A percentile compares a stretch with the other conserved stretches of the same genome.
Evolutionary conservation across 805 yeast genomes (phyloP).

Genomic region (Candida rishiriensis): DNA sequence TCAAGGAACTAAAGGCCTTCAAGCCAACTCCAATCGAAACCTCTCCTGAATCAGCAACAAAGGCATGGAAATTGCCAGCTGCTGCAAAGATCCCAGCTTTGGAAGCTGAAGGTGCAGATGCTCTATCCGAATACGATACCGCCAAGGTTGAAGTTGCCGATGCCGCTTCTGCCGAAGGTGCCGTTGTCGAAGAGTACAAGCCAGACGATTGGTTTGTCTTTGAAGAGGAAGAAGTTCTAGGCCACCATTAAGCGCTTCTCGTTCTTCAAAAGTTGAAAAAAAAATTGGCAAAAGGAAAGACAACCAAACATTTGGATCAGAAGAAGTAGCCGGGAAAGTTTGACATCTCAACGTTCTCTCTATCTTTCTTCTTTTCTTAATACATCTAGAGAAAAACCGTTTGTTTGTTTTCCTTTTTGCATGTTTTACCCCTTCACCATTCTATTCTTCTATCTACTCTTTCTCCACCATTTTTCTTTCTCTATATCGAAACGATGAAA

Average conservation of each 20-base stretch:
- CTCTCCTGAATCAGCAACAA: slow-evolving; percentile 75
- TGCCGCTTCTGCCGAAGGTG: slow-evolving; percentile 38
- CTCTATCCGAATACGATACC: slow-evolving; percentile 63
- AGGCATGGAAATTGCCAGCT: slow-evolving; percentile 77
- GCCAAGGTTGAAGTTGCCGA: slow-evolving; percentile 71
- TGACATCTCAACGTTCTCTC: no score
- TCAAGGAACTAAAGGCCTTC: slow-evolving; percentile 82
- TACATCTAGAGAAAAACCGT: no score
- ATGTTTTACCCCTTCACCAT: no score
- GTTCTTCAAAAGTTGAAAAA: no score
- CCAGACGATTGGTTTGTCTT: slow-evolving; percentile 78
- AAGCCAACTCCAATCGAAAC: slow-evolving; percentile 74
- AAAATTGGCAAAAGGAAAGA: no score
- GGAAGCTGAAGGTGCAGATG: slow-evolving; percentile 64
- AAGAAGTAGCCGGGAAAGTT: no score
- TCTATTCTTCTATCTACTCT: no score
- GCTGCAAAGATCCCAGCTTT: slow-evolving; percentile 71
- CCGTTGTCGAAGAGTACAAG: slow-evolving; percentile 37
- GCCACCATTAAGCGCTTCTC: slow-evolving; percentile 41
- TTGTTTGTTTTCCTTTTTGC: no score
- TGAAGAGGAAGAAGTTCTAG: slow-evolving; percentile 57
- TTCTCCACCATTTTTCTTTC: no score
- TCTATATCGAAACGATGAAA: no score
- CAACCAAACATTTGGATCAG: no score
- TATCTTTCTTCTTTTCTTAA: no score